Evolutionary conservation across 2,329 filamentous ascomycete species (phyloP), one percentile per base, ranked within the genome.

Genomic region (Mariannaea sp.): DNA sequence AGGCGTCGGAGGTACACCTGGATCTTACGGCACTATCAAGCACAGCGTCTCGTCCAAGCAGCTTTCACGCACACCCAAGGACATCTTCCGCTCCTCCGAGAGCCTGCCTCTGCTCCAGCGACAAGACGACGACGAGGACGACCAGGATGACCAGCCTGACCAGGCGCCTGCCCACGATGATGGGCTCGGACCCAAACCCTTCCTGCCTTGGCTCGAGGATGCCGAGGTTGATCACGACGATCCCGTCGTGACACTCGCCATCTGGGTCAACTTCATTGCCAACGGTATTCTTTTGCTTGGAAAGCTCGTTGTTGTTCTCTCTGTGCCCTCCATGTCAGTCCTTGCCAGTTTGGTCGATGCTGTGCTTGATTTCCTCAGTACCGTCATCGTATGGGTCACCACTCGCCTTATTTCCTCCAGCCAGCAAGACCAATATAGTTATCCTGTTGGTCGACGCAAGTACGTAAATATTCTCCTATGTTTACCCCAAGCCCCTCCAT

Each of bases 251-350:
- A 88, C 86, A n/a, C 68, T 94, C 16, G 92, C 93, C 35, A 94
- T 97, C 65, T 93, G 92, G 70, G 75, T 95, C 70, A 96, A 95
- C 68, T 82, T 95, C 42, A 73, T 82, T 17, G 92, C 91, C 53
- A 96, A 96, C 68, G 77, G 84, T 2, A 75, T 90, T 36, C 79
- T 96, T 2, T 80, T 96, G 3, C 80, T 81, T 6, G 84, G 90
- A 55, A 96, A 96, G 70, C 82, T 92, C 44, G 80, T 83, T 32
- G 90, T 94, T 45, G 86, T 92, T 33, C 68, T 90, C 27, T 82
- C 90, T 45, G 91, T 92, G 0, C 89, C 86, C 16, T 93, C 89
- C 39, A 85, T 94, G 68, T 92, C 89, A 4, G 89, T 93, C 10
- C 78, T 93, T 32, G 90, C 90, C 16, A 89, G 85, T 65, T 77